These are phyloP conservation scores for Ceratopteris richardii DNA, from an alignment of 75 land plant genomes.

Conservation along the genomic window DNA sequence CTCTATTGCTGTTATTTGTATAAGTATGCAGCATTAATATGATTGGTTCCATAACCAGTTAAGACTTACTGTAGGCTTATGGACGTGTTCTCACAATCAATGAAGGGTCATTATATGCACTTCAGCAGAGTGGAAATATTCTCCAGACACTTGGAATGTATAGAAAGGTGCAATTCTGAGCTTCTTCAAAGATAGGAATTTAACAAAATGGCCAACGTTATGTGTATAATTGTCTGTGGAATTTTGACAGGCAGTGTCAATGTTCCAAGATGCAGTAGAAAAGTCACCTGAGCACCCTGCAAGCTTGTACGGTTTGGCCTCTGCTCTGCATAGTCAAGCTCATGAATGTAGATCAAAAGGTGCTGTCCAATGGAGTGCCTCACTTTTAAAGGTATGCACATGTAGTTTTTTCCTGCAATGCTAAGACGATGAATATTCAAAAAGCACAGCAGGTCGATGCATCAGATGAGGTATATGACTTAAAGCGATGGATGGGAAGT, in stretches of 20 bases:
- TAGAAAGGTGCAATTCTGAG: constrained; percentile 44
- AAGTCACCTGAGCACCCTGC: constrained; percentile 51
- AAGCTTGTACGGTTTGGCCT: constrained; percentile 75
- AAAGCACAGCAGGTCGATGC: too few relatives aligned
- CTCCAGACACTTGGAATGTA: constrained; percentile 59
- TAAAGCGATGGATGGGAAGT: too few relatives aligned
- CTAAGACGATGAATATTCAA: too few relatives aligned
- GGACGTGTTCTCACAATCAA: constrained; percentile 67
- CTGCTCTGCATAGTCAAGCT: constrained; percentile 69
- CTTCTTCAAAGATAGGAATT: too few relatives aligned
- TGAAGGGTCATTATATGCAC: constrained; percentile 44
- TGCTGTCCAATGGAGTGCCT: constrained; percentile 71
- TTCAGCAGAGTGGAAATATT: constrained; percentile 80
- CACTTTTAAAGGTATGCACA: constrained; percentile 73
- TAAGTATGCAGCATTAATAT: neutral
- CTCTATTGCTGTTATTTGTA: neutral
- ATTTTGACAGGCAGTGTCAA: constrained; percentile 64
- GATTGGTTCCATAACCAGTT: constrained; percentile 1
- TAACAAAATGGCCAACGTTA: too few relatives aligned
- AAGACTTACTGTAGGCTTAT: constrained; percentile 55
- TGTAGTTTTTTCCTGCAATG: too few relatives aligned
- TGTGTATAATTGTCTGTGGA: too few relatives aligned
- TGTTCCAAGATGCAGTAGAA: constrained; percentile 53
- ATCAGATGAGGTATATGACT: too few relatives aligned
- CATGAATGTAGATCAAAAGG: constrained; percentile 60